Base-by-base conservation (phyloP, 2,329 filamentous ascomycete genomes). In the Talaromyces pinophilus region DNA sequence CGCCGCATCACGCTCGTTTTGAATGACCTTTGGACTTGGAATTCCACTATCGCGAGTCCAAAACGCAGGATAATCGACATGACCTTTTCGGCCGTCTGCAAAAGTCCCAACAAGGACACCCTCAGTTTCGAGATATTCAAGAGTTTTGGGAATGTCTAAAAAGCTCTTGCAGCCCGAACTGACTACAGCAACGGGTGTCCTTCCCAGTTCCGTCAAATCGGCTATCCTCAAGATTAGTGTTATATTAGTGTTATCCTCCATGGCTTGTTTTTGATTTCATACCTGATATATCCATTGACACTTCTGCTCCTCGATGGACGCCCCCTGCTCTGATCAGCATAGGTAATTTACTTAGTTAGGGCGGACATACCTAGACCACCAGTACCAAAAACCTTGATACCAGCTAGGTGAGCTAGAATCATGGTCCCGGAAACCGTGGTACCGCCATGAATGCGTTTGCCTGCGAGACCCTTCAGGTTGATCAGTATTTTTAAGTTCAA, bases 91-190 rank as follows among this genome's bases (percentile, higher is more conserved):
- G 0, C 91, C 92, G 78, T 96, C 92, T 28, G 92, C 89, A 81
- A 98, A 99, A 2, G 95, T 98, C 3, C 88, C 91, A 0, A 97
- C 93, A 44, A 90, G 85, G 25, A 92, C 93, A 85, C 83, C 83
- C 68, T 90, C 85, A 0, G 88, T 90, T 73, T 90, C 88, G 3
- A 90, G 82, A 71, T 88, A 89, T 81, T 99, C 95, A 5, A 99
- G 84, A 0, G 95, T 99, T 62, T 92, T 86, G 2, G 91, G 88
- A 67, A 97, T 93, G 75, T 99, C 95, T 44, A 99, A 84, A 78
- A 99, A 98, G 69, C 94, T 95, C 81, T 99, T 99, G 81, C 92
- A 96, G 15, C 95, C 95, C 70, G 91, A 92, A 77, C 90, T 91
- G 62, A 99, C 84, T 2, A 99, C 93, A 30, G 93, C 90, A 62